phyloP scores from a whole-genome alignment of 768 basidiomycete species.

The Punctularia strigosozonata region DNA sequence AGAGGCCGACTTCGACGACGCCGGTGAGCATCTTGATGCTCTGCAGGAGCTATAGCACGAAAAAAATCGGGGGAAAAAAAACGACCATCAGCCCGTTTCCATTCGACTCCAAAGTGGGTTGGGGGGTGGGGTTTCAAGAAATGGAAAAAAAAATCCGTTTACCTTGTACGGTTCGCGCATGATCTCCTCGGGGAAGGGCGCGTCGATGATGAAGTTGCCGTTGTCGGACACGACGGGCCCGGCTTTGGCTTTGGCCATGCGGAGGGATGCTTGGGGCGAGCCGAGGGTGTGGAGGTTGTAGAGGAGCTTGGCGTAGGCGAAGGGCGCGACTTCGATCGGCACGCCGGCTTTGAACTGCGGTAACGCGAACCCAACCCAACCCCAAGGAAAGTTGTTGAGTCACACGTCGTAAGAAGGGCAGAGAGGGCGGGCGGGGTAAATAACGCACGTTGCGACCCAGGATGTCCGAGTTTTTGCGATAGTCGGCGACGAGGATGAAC shows the following conservation, averaged over 20 bases:
- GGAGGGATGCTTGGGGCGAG: slow-evolving; percentile 58
- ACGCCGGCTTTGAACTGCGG: slow-evolving; percentile 75
- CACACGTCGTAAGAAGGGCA: background rate
- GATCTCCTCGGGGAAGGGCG: slow-evolving; percentile 64
- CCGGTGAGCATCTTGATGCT: slow-evolving; percentile 92
- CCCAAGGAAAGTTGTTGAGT: background rate
- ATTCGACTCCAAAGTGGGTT: background rate
- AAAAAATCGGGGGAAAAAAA: background rate
- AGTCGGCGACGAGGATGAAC: slow-evolving; percentile 89
- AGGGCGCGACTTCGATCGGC: slow-evolving; percentile 93
- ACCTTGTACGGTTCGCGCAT: slow-evolving; percentile 62
- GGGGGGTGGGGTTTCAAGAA: background rate
- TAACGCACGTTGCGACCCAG: slow-evolving; percentile 71
- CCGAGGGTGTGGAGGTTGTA: slow-evolving; percentile 53
- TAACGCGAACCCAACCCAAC: slow-evolving; percentile 3
- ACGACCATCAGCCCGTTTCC: background rate
- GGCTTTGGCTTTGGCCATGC: slow-evolving; percentile 91
- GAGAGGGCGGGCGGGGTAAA: background rate
- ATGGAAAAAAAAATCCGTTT: slow-evolving; percentile 5
- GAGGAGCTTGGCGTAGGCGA: slow-evolving; percentile 86
- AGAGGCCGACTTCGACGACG: slow-evolving; percentile 98
- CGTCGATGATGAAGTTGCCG: slow-evolving; percentile 96
- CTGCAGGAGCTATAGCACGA: slow-evolving; percentile 45
- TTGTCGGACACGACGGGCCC: slow-evolving; percentile 97
- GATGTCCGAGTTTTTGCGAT: slow-evolving; percentile 79